phyloP scores from a whole-genome alignment of 805 yeast species.

The Kodamaea jinghongensis region DNA sequence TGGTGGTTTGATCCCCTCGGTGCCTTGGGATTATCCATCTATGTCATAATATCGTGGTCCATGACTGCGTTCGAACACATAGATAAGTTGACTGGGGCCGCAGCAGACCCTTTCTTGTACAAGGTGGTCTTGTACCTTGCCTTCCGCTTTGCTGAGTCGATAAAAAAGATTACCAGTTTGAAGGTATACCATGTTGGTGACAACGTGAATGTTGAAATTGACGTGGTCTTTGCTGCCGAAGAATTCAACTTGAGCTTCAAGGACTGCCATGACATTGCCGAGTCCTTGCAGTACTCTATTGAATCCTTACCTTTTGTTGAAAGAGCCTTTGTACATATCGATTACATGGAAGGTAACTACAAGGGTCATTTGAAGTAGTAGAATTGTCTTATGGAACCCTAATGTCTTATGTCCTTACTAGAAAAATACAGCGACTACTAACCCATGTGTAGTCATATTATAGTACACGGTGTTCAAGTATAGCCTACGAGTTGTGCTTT shows the following conservation, averaged over 20 bases:
- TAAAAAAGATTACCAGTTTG: conserved; percentile 60
- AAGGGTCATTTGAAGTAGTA: conserved; percentile 37
- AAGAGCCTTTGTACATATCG: conserved; percentile 79
- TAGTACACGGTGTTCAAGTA: too few species aligned
- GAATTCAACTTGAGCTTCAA: conserved; percentile 50
- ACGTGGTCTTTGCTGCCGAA: conserved; percentile 49
- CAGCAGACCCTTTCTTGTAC: conserved; percentile 59
- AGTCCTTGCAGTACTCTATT: conserved; percentile 74
- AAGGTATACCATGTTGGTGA: conserved; percentile 81
- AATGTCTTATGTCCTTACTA: background rate
- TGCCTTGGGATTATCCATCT: conserved; percentile 60
- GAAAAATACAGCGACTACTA: too few species aligned
- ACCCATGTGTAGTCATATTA: too few species aligned
- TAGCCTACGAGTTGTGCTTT: too few species aligned
- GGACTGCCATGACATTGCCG: conserved; percentile 79
- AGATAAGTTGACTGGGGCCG: conserved; percentile 70
- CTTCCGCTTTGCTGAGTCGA: conserved; percentile 64
- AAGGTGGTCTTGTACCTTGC: conserved; percentile 68
- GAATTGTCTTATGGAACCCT: background rate
- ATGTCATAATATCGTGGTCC: conserved; percentile 65
- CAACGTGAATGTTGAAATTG: conserved; percentile 72
- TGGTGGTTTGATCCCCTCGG: conserved; percentile 82
- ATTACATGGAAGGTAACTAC: conserved; percentile 50
- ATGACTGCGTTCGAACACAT: conserved; percentile 67
- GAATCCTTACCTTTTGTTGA: conserved; percentile 77